Base-by-base conservation (phyloP, 805 yeast genomes). In the Kodamaea laetipori region DNA sequence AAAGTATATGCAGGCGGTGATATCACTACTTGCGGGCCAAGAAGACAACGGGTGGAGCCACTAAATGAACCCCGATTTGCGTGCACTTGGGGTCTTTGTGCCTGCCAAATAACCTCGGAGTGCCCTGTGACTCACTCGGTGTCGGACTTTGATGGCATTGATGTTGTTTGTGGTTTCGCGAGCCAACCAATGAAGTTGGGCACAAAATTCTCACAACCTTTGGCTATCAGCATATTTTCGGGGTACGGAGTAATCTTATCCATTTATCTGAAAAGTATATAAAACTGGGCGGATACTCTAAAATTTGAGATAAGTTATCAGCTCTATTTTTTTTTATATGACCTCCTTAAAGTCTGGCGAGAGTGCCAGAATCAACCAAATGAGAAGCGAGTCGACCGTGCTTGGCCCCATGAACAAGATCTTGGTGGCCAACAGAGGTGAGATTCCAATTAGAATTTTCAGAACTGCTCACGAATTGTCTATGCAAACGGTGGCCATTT, bases 391-490 rank as follows among this genome's bases (percentile, higher is more conserved):
- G 45, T 63, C 71, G 40, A 66, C 70, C 32, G 71, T 71, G 19
- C 55, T 71, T 52, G 77, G 76, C 39, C 70, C 67, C 45, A 66
- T 68, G 72, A 67, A 69, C 65, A 81, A 82, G 73, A 78, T 86
- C 60, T 71, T 86, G 50, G 94, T 86, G 31, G 92, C 92, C 52
- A 85, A 84, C 71, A 74, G 94, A 71, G 94, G 92, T 56, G 92
- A 86, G 66, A 85, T 85, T 56, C 92, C 92, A 34, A 83, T 84
- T 59, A 71, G 94, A 69, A 90, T 92, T 64, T 92, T 92, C 71
- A 81, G 99, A 71, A 84, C 97, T 27, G 99, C 99, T 48, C 99
- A 94, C 70, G 99, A 92, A 69, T 76, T 92, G 60, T 86, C 96
- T 16, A 88, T 94, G 96, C 90, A 87, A 60, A 90, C 99, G 0